phyloP scores from a whole-genome alignment of 2,329 filamentous ascomycete species.

The Ophiostoma quercus region DNA sequence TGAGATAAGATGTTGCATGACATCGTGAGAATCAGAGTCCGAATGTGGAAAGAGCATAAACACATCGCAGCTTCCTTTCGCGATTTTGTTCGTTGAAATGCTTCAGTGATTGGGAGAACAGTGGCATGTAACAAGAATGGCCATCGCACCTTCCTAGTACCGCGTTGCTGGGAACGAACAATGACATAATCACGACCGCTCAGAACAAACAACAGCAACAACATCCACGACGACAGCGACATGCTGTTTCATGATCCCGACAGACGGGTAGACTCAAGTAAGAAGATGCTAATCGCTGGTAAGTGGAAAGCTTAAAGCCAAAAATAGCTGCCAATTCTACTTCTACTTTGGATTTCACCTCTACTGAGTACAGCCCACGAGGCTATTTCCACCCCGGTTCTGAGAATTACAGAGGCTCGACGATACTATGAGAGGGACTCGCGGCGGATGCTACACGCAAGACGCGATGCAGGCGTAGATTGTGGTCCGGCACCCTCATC shows the following conservation, averaged over 20 bases:
- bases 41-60: neutral
- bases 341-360: no score
- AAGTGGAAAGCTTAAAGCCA: neutral
- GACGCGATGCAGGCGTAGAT: constrained; percentile 13
- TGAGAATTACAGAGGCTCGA: neutral
- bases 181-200: neutral
- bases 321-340: neutral
- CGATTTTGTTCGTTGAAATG: neutral
- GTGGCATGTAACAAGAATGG: neutral
- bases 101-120: no score
- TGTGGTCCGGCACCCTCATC: neutral
- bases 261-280: neutral
- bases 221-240: neutral
- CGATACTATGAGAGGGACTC: neutral
- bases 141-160: neutral
- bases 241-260: neutral
- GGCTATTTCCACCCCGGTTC: neutral
- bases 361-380: neutral
- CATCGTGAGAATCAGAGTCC: neutral
- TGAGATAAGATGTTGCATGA: neutral
- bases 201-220: no score
- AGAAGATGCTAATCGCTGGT: neutral
- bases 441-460: constrained; percentile 6
- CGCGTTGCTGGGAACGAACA: neutral
- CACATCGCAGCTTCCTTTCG: neutral